Evolutionary conservation across 2,329 filamentous ascomycete genomes (phyloP).

Genomic region (Daldinia sp.): DNA sequence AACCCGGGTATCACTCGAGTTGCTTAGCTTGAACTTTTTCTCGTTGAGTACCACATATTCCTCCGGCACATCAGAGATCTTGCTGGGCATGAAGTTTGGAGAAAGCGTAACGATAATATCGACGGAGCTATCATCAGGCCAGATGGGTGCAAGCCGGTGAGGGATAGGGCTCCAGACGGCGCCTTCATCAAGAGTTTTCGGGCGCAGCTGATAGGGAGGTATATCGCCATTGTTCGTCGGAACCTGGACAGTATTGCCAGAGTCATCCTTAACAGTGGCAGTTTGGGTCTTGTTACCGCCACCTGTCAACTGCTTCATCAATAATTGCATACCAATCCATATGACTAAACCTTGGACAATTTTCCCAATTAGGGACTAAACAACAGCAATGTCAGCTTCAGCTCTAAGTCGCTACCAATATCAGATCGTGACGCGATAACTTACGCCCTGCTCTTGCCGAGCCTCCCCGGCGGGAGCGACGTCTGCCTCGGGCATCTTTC

Average conservation of each 20-base stretch:
- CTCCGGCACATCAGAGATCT: conserved; percentile 72
- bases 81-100: conserved; percentile 75
- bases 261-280: conserved; percentile 62
- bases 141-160: conserved; percentile 83
- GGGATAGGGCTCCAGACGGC: conserved; percentile 75
- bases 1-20: conserved; percentile 82
- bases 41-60: conserved; percentile 83
- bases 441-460: conserved; percentile 51
- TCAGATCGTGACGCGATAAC: conserved; percentile 41
- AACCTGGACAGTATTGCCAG: conserved; percentile 65
- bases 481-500: conserved; percentile 53
- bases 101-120: conserved; percentile 91
- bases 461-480: conserved; percentile 49
- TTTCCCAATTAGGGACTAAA: conserved; percentile 58
- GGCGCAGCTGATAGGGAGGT: conserved; percentile 74
- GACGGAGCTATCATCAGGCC: conserved; percentile 81
- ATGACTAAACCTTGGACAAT: conserved; percentile 65
- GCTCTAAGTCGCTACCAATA: not conserved
- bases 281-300: conserved; percentile 61
- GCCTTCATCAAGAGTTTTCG: conserved; percentile 69
- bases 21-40: conserved; percentile 81
- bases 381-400: conserved; percentile 33
- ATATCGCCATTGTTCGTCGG: conserved; percentile 68
- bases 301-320: conserved; percentile 66
- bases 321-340: conserved; percentile 70